These are phyloP conservation scores for Penicillium sclerotigenum DNA, from an alignment of 2,329 filamentous ascomycete genomes.

Conservation along the genomic window DNA sequence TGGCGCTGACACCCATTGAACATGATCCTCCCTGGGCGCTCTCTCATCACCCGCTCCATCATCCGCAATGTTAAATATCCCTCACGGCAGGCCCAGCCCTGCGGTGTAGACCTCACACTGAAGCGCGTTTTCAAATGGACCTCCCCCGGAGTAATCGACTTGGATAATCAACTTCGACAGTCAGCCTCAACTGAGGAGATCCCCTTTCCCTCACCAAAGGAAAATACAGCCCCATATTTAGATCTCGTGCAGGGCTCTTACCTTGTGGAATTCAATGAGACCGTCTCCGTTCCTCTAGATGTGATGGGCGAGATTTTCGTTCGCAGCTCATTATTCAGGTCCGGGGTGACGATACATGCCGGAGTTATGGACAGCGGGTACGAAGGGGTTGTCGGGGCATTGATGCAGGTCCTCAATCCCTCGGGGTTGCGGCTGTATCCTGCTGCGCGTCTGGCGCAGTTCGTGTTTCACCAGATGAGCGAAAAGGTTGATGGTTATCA, in stretches of 20 bases:
- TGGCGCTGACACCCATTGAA: not conserved
- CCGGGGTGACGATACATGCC: conserved; percentile 36
- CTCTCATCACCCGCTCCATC: conserved; percentile 19
- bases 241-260: conserved; percentile 34
- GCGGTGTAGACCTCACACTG: conserved; percentile 32
- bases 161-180: conserved; percentile 29
- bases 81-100: conserved; percentile 30
- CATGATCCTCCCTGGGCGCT: conserved; percentile 20
- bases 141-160: conserved; percentile 30
- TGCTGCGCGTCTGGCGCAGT: conserved; percentile 41
- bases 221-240: conserved; percentile 11
- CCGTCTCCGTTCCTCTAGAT: conserved; percentile 37
- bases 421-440: conserved; percentile 33
- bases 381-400: conserved; percentile 39
- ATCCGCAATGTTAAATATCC: conserved; percentile 19
- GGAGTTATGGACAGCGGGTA: conserved; percentile 47
- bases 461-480: conserved; percentile 41
- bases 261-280: conserved; percentile 39
- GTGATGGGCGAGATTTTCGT: conserved; percentile 42
- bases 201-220: conserved; percentile 4
- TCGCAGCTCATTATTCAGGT: conserved; percentile 42
- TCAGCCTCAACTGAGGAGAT: conserved; percentile 21
- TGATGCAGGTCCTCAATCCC: conserved; percentile 40
- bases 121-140: conserved; percentile 27
- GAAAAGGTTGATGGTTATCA: conserved; percentile 39